These are phyloP conservation scores for Trametes villosa DNA, from an alignment of 768 basidiomycete genomes.

Conservation along the genomic window DNA sequence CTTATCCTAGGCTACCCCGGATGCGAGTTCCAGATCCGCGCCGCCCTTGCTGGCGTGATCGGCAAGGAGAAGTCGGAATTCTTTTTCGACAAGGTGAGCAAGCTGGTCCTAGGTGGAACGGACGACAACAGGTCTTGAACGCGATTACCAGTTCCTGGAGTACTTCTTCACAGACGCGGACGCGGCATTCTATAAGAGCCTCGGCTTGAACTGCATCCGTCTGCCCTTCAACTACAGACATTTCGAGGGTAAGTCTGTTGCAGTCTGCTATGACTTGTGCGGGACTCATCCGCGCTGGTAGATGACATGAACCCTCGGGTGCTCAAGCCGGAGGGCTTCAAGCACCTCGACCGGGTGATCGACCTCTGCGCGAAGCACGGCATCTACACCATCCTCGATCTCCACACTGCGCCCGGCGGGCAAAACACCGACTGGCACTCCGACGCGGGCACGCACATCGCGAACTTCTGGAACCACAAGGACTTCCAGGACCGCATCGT, in stretches of 20 bases:
- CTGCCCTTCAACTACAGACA: slow-evolving; percentile 76
- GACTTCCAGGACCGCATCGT: slow-evolving; percentile 82
- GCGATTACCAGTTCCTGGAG: slow-evolving; percentile 87
- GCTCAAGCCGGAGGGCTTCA: slow-evolving; percentile 76
- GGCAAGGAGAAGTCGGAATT: slow-evolving; percentile 70
- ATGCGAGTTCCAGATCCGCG: slow-evolving; percentile 79
- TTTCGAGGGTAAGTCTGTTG: slow-evolving; percentile 54
- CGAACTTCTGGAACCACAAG: slow-evolving; percentile 81
- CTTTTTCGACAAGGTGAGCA: slow-evolving; percentile 80
- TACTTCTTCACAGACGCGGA: slow-evolving; percentile 82
- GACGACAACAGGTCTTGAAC: no score
- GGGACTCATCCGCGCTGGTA: slow-evolving; percentile 24
- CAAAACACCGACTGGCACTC: slow-evolving; percentile 84
- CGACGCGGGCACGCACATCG: slow-evolving; percentile 70
- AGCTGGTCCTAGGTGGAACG: slow-evolving; percentile 25
- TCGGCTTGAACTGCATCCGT: slow-evolving; percentile 82
- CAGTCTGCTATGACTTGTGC: not conserved
- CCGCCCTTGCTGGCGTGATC: slow-evolving; percentile 64
- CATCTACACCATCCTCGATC: slow-evolving; percentile 82
- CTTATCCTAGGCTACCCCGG: slow-evolving; percentile 57
- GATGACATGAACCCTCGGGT: slow-evolving; percentile 84
- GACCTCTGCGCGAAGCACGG: slow-evolving; percentile 74
- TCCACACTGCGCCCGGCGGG: slow-evolving; percentile 77
- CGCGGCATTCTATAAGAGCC: slow-evolving; percentile 74
- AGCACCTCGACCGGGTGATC: slow-evolving; percentile 83